Evolutionary conservation across 2,329 filamentous ascomycete species (phyloP).

Genomic region (Neonectria faginata): DNA sequence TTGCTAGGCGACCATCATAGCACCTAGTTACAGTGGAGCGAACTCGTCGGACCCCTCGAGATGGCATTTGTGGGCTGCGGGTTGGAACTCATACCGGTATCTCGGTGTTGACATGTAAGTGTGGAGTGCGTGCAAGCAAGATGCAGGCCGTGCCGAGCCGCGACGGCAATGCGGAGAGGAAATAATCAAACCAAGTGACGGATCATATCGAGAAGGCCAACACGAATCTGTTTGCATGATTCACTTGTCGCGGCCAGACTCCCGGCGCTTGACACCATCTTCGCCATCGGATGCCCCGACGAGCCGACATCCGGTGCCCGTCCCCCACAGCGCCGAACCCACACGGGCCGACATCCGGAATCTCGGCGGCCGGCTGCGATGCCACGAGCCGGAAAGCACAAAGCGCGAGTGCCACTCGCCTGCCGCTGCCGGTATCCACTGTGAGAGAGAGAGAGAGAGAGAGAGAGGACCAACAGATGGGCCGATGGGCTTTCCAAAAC

Average conservation of each 20-base stretch:
- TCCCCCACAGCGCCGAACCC: slow-evolving; percentile 11
- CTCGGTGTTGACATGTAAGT: not conserved
- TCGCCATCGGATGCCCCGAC: slow-evolving; percentile 7
- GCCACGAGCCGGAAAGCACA: not conserved
- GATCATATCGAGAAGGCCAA: not conserved
- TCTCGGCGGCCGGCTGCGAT: slow-evolving; percentile 9
- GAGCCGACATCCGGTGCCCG: slow-evolving; percentile 25
- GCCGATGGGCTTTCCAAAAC: not conserved
- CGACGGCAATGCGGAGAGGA: not conserved
- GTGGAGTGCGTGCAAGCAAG: not conserved
- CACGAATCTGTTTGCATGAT: not conserved
- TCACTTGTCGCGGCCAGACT: not conserved
- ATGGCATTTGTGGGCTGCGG: not conserved
- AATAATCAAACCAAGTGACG: not conserved
- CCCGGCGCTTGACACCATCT: not conserved
- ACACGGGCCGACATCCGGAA: slow-evolving; percentile 25
- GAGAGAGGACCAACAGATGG: not conserved
- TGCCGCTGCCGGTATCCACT: slow-evolving; percentile 1
- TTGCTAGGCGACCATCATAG: not conserved
- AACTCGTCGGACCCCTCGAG: not conserved
- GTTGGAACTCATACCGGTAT: not conserved
- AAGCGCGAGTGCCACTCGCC: not conserved
- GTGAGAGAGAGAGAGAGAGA: not conserved
- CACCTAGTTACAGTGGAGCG: not conserved
- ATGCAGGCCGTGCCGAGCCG: slow-evolving; percentile 24